Conservation (phyloP, 352 stramenopile genomes). For the Globisporangium sylvaticum region DNA sequence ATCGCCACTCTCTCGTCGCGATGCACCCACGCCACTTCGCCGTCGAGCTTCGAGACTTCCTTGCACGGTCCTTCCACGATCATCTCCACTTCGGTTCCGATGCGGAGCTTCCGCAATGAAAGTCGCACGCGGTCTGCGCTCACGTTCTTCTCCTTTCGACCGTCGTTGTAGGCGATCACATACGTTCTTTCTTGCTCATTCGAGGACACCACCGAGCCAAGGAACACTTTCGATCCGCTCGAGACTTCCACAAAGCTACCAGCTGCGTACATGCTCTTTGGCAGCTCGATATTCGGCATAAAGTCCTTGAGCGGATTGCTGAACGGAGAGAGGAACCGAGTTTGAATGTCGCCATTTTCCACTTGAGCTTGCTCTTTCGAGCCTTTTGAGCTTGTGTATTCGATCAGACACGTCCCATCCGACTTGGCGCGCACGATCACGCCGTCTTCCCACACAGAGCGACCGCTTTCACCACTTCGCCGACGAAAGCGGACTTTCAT, state of each 20-base stretch:
- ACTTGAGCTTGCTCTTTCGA: conserved; percentile 36
- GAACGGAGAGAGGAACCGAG: conserved; percentile 33
- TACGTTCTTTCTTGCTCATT: conserved; percentile 51
- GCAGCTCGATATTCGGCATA: conserved; percentile 25
- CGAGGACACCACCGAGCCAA: conserved; percentile 36
- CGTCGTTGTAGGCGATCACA: conserved; percentile 51
- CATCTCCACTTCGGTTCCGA: conserved; percentile 71
- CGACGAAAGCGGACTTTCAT: conserved; percentile 52
- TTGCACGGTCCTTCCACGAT: conserved; percentile 70
- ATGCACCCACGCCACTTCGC: conserved; percentile 70
- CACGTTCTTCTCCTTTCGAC: conserved; percentile 56
- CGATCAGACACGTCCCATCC: conserved; percentile 40
- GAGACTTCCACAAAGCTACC: conserved; percentile 52
- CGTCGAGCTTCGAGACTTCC: conserved; percentile 65
- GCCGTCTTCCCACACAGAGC: conserved; percentile 36
- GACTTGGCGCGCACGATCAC: conserved; percentile 47
- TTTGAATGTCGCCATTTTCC: conserved; percentile 47
- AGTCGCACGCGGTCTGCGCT: conserved; percentile 45
- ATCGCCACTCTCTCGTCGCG: conserved; percentile 63
- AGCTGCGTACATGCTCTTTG: conserved; percentile 25
- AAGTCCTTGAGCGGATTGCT: conserved; percentile 24
- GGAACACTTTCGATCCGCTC: conserved; percentile 38
- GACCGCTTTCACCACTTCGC: conserved; percentile 20
- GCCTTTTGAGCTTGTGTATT: conserved; percentile 31
- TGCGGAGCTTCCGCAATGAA: conserved; percentile 45